These are phyloP conservation scores for Epichloe sylvatica DNA, from an alignment of 2,329 filamentous ascomycete species.

Conservation along the genomic window DNA sequence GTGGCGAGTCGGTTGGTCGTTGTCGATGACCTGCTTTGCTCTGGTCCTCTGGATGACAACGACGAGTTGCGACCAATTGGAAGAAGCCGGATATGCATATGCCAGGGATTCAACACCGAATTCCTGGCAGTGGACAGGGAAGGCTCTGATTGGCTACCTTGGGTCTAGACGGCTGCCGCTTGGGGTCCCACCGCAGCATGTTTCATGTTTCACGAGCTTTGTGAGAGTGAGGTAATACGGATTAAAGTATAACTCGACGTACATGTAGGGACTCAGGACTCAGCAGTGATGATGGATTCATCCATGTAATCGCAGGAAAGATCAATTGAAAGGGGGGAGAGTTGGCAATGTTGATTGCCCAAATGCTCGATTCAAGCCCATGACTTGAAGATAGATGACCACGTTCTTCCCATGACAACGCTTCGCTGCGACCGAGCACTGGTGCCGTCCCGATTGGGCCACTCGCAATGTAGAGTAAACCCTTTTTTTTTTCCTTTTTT, in stretches of 20 bases:
- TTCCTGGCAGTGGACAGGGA: neutral
- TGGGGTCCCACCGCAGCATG: neutral
- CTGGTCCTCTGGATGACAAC: neutral
- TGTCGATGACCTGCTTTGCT: neutral
- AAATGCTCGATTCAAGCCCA: neutral
- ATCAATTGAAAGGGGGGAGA: neutral
- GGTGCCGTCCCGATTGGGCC: neutral
- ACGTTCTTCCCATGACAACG: neutral
- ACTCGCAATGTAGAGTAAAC: neutral
- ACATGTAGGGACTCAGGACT: too few relatives aligned
- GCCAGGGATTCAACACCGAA: neutral
- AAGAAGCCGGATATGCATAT: neutral
- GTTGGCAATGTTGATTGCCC: too few relatives aligned
- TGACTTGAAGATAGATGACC: neutral
- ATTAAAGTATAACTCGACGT: too few relatives aligned
- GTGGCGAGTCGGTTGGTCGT: neutral
- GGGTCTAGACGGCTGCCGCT: neutral
- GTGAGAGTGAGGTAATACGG: too few relatives aligned
- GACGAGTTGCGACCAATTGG: conserved; percentile 4
- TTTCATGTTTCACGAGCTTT: too few relatives aligned
- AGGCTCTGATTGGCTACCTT: conserved; percentile 3
- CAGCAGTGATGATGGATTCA: too few relatives aligned
- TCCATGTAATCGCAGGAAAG: too few relatives aligned
- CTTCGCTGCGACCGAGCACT: neutral
- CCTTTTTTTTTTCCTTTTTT: neutral